Conservation (phyloP, 306 rosid genomes). For the Prunus padus region DNA sequence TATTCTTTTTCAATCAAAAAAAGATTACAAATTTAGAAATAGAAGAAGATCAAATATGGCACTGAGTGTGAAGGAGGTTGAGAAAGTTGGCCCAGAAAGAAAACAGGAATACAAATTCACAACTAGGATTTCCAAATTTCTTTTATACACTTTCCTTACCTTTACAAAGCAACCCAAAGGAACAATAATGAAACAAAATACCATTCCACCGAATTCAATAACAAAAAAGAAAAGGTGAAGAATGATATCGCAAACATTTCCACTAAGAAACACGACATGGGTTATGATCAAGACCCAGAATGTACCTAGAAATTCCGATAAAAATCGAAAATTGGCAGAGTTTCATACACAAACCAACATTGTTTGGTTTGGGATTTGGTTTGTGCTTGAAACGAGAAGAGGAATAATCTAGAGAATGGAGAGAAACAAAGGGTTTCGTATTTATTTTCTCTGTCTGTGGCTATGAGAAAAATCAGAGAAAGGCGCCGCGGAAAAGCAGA, state of each 20-base stretch:
- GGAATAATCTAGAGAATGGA: background rate
- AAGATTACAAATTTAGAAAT: background rate
- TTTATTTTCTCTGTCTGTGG: background rate
- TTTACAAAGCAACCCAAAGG: background rate
- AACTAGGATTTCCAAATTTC: background rate
- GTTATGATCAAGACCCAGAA: background rate
- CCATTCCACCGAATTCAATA: background rate
- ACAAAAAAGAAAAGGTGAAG: background rate
- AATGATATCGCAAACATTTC: background rate
- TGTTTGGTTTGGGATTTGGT: background rate
- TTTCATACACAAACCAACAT: constrained; percentile 5
- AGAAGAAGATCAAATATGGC: background rate
- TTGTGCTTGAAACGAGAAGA: constrained; percentile 21
- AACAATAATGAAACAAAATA: background rate
- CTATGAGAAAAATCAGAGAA: background rate
- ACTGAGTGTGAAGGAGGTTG: too few relatives aligned
- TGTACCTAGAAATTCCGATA: constrained; percentile 7
- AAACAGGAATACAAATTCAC: too few relatives aligned
- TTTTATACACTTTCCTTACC: background rate
- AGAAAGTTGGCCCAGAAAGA: too few relatives aligned
- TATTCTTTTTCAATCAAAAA: background rate
- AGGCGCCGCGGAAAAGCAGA: constrained; percentile 14
- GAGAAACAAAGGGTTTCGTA: background rate
- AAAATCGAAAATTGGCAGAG: background rate
- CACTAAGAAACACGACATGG: background rate